Conservation (phyloP, 257 asterid species). For the Plantago ovata region DNA sequence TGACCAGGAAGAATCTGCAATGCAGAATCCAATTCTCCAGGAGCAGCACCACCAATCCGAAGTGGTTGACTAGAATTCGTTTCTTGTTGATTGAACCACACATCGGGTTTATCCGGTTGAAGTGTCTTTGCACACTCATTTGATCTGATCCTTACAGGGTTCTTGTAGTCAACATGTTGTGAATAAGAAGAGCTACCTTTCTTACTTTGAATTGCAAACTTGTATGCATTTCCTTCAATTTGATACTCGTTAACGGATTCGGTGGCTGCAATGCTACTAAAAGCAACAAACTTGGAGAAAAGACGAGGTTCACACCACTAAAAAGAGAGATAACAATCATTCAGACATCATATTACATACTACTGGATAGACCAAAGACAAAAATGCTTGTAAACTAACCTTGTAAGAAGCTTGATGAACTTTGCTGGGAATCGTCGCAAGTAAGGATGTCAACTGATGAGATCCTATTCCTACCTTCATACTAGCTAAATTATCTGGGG, state of each 20-base stretch:
- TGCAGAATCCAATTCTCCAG: conserved; percentile 31
- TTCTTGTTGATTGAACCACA: no score
- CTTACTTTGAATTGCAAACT: background rate
- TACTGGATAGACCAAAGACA: background rate
- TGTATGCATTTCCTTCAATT: conserved; percentile 22
- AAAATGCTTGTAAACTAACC: background rate
- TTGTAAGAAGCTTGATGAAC: conserved; percentile 3
- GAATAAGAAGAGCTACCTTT: conserved; percentile 6
- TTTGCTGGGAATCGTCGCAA: background rate
- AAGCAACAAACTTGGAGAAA: conserved; percentile 21
- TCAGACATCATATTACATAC: background rate
- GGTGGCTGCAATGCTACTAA: conserved; percentile 26
- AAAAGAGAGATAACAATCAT: background rate
- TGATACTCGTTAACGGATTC: conserved; percentile 19
- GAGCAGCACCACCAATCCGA: conserved; percentile 22
- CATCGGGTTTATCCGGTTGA: no score
- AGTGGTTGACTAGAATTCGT: no score
- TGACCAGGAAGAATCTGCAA: conserved; percentile 28
- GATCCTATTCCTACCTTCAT: no score
- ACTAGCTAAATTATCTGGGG: no score
- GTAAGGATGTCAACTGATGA: no score
- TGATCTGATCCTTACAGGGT: background rate
- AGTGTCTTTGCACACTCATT: no score
- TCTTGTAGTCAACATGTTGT: conserved; percentile 4
- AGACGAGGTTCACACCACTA: conserved; percentile 17